Evolutionary conservation across 306 rosid species (phyloP), one percentile per base, ranked within the genome.

Genomic region (Cucumis cinereus): DNA sequence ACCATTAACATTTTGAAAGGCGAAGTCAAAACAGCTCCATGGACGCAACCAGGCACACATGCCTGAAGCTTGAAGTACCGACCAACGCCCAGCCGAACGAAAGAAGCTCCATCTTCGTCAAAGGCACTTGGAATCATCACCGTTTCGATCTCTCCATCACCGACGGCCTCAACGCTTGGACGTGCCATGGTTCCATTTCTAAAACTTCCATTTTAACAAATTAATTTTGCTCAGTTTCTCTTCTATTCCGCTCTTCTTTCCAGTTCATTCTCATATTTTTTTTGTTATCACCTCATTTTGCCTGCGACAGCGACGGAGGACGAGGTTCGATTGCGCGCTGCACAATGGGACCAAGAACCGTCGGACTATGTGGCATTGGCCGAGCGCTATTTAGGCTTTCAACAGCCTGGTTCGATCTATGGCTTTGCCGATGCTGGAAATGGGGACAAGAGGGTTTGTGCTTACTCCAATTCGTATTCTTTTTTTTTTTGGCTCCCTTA

Each of bases 281-380:
- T 26, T 43, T 59, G 22, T 58, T 36, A 61, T 12, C 3, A 16
- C 40, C 10, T 41, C 19, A 54, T 73, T 47, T 77, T 47, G 9
- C 22, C 54, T 47, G 40, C 50, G 24, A 61, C 79, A 87, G 95
- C 91, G 15, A 80, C 90, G 58, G 90, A 87, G 77, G 95, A 91
- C 26, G 90, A 89, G 28, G 93, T 91, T 47, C 83, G 80, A 11
- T 87, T 79, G 60, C 93, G 96, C 13, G 96, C 96, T n/a, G 82
- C 86, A 61, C 96, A 89, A 82, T 94, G 98, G 96, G 98, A 94
- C 84, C 97, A 89, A 63, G 90, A 90, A 11, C 88, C 85, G 22
- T 45, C 85, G 0, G 92, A 89, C 76, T 94, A 89, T 67, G 77
- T 91, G 75, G 56, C 73, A 2, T 45, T 91, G 82, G 89, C 95